phyloP scores from a whole-genome alignment of 768 basidiomycete genomes.

The Cystobasidium ongulense region DNA sequence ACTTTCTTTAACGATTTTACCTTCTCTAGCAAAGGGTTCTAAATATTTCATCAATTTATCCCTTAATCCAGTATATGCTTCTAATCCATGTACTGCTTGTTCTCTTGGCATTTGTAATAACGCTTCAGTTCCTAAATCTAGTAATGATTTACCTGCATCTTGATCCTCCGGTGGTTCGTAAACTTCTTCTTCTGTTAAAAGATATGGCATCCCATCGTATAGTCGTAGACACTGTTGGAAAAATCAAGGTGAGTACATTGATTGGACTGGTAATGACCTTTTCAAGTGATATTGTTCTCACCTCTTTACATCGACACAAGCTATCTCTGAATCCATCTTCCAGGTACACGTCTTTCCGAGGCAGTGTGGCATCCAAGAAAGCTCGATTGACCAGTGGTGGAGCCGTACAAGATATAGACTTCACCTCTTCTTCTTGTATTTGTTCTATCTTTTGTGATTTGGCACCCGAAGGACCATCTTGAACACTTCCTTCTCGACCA shows the following conservation, averaged over 20 bases:
- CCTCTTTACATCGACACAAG: conserved; percentile 39
- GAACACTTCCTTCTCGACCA: not conserved
- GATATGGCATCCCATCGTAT: conserved; percentile 33
- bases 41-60: conserved; percentile 37
- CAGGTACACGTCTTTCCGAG: conserved; percentile 35
- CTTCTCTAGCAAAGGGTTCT: conserved; percentile 36
- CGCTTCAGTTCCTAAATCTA: conserved; percentile 40
- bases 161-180: conserved; percentile 39
- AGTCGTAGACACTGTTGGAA: conserved; percentile 31
- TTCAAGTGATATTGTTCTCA: conserved; percentile 10
- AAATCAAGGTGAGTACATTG: not conserved
- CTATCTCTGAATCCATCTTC: conserved; percentile 36
- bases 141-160: conserved; percentile 36
- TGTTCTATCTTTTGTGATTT: not conserved
- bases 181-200: conserved; percentile 39
- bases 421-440: not conserved
- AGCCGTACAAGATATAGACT: not conserved
- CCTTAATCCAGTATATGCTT: conserved; percentile 34
- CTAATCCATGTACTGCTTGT: conserved; percentile 37
- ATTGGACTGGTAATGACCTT: not conserved
- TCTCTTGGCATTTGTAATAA: conserved; percentile 36
- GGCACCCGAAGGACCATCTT: not conserved
- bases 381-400: not conserved
- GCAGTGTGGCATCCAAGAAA: not conserved
- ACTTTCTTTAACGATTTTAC: conserved; percentile 35